phyloP scores from a whole-genome alignment of 2,329 filamentous ascomycete species.

The Calonectria hongkongensis region DNA sequence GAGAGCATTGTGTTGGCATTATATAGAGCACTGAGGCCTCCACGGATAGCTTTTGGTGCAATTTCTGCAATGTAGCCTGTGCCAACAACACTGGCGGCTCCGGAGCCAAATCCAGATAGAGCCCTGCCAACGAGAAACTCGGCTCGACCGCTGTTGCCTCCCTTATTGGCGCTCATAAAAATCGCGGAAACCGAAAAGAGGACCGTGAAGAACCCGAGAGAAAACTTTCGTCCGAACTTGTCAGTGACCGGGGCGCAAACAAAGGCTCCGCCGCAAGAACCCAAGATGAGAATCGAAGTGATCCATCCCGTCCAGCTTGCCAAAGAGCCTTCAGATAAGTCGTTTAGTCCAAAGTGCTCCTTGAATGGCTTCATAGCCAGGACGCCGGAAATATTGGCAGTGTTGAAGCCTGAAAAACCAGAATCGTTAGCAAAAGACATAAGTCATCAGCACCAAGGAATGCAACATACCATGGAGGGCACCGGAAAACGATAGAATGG shows the following conservation, averaged over 20 bases:
- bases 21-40: conserved; percentile 32
- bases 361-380: conserved; percentile 37
- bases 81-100: conserved; percentile 35
- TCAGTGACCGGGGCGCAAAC: conserved; percentile 34
- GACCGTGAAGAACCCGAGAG: conserved; percentile 28
- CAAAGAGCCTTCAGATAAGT: conserved; percentile 18
- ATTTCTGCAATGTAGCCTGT: conserved; percentile 36
- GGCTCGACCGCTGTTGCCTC: conserved; percentile 11
- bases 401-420: conserved; percentile 35
- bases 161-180: conserved; percentile 32
- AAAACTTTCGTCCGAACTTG: conserved; percentile 32
- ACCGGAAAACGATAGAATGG: conserved; percentile 35
- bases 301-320: conserved; percentile 37
- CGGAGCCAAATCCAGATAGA: conserved; percentile 33
- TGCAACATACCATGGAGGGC: conserved; percentile 31
- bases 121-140: conserved; percentile 35
- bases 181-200: conserved; percentile 31
- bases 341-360: conserved; percentile 23
- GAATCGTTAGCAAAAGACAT: background rate
- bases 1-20: conserved; percentile 39
- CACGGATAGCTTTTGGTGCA: conserved; percentile 34
- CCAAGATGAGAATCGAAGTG: conserved; percentile 34
- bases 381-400: conserved; percentile 38
- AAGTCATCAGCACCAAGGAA: background rate
- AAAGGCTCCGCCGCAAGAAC: conserved; percentile 33